Evolutionary conservation across 164 flowering plant genomes (phyloP).

Genomic region (Litsea cubeba): DNA sequence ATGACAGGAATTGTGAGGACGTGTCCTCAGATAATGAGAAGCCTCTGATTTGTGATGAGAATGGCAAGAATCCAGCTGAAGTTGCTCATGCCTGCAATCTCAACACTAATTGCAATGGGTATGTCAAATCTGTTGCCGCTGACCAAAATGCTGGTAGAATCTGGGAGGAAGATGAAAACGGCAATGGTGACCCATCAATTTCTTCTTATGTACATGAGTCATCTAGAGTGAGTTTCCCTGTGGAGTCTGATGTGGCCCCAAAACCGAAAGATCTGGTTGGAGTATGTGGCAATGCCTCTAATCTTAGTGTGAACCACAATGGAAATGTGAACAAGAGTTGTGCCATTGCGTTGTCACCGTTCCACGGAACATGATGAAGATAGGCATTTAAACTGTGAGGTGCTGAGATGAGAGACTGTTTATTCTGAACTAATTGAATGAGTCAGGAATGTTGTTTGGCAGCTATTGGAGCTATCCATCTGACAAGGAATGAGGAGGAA

Average conservation of each 20-base stretch:
- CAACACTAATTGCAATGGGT: not conserved
- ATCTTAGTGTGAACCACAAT: not conserved
- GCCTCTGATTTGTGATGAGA: not conserved
- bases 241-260: too few relatives aligned
- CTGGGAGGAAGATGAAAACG: not conserved
- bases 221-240: too few relatives aligned
- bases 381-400: too few relatives aligned
- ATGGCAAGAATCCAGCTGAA: not conserved
- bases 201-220: too few relatives aligned
- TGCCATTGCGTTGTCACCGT: too few relatives aligned
- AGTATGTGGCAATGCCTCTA: not conserved
- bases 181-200: too few relatives aligned
- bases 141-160: not conserved
- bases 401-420: not conserved
- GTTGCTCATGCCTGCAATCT: not conserved
- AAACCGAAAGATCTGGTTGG: not conserved
- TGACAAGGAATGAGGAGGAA: too few relatives aligned
- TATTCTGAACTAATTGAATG: not conserved
- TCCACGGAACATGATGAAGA: too few relatives aligned
- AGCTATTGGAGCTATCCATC: not conserved
- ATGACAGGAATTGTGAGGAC: not conserved
- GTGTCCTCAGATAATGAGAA: not conserved
- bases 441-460: not conserved
- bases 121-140: not conserved
- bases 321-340: not conserved